These are phyloP conservation scores for Crataegus laevigata DNA, from an alignment of 306 rosid genomes.

Conservation along the genomic window DNA sequence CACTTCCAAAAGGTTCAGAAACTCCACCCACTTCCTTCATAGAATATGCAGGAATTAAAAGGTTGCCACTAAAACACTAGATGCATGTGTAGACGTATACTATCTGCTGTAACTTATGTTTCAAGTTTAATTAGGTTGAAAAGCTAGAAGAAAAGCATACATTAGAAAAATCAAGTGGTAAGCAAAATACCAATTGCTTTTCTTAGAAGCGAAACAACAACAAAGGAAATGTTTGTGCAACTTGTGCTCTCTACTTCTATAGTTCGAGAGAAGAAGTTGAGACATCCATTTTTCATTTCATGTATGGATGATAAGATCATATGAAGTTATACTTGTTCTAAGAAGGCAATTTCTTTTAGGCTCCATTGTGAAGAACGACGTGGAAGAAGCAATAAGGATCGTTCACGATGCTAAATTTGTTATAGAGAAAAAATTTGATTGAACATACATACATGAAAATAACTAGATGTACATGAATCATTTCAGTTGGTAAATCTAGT, in stretches of 20 bases:
- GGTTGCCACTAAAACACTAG: neutral
- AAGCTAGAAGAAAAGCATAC: conserved; percentile 3
- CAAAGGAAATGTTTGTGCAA: neutral
- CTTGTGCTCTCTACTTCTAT: neutral
- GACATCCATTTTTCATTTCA: neutral
- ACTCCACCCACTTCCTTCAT: neutral
- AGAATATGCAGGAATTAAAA: neutral
- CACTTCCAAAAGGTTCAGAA: neutral
- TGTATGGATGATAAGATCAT: neutral
- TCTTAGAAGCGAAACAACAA: conserved; percentile 55
- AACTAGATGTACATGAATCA: neutral
- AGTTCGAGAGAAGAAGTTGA: neutral
- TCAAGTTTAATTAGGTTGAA: conserved; percentile 25
- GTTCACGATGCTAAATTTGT: neutral
- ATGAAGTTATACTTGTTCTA: neutral
- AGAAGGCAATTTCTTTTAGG: too few relatives aligned
- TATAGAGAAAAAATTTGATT: too few relatives aligned
- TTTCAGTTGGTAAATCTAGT: too few relatives aligned
- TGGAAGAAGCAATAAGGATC: neutral
- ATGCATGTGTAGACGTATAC: neutral
- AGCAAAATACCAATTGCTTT: conserved; percentile 37
- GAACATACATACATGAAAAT: too few relatives aligned
- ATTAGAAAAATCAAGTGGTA: neutral
- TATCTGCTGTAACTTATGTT: conserved; percentile 20
- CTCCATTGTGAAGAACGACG: too few relatives aligned